Evolutionary conservation across 2,329 filamentous ascomycete genomes (phyloP).

Genomic region (Ceratocystis ficicola): DNA sequence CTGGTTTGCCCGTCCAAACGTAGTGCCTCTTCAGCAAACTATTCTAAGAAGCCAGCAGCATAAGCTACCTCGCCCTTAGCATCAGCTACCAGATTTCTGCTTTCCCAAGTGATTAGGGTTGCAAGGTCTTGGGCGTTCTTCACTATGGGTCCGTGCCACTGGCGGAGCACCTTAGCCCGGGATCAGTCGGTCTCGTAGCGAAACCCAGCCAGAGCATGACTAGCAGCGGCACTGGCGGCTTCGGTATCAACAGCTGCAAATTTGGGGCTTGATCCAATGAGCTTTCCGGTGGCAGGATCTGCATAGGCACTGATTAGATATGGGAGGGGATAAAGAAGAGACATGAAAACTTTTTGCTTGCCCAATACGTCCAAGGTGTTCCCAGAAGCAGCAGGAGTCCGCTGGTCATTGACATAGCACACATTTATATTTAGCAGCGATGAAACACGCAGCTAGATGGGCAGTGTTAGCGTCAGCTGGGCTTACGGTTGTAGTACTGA

Average conservation of each 20-base stretch:
- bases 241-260: conserved; percentile 68
- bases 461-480: background rate
- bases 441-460: conserved; percentile 52
- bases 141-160: conserved; percentile 70
- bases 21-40: conserved; percentile 71
- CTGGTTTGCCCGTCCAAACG: conserved; percentile 64
- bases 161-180: conserved; percentile 59
- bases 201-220: conserved; percentile 60
- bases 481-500: background rate
- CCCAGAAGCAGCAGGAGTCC: conserved; percentile 72
- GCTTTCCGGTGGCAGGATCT: conserved; percentile 72
- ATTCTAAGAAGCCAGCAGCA: conserved; percentile 64
- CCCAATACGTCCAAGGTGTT: conserved; percentile 82
- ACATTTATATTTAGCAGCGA: conserved; percentile 73
- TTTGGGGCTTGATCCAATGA: conserved; percentile 76
- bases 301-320: background rate
- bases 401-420: conserved; percentile 85
- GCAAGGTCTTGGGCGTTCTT: conserved; percentile 72
- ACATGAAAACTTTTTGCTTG: conserved; percentile 28
- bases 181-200: conserved; percentile 60
- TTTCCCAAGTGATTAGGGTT: conserved; percentile 77
- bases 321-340: background rate
- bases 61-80: conserved; percentile 61
- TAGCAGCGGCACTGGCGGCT: conserved; percentile 71
- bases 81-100: conserved; percentile 71